Percentiles rank a stretch among this genome's conserved stretches.
Conservation (phyloP, 257 asterid species). For the Nicotiana obtusifolia region DNA sequence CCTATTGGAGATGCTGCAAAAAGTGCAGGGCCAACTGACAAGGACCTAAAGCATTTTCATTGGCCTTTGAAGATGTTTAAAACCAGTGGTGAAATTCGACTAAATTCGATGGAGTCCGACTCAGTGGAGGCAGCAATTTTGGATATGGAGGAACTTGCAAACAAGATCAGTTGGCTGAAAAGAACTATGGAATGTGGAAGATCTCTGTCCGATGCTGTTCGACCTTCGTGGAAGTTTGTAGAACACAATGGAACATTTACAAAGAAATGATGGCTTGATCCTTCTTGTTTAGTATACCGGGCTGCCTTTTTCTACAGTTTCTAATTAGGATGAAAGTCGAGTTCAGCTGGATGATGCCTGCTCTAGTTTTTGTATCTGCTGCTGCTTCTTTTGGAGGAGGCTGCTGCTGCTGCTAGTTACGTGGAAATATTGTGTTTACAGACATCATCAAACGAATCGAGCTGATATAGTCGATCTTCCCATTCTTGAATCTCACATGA, state of each 20-base stretch:
- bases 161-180: conserved; percentile 22
- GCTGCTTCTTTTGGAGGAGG: too few species aligned
- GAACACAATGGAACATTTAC: conserved; percentile 17
- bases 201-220: conserved; percentile 6
- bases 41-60: not conserved
- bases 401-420: too few species aligned
- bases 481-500: too few species aligned
- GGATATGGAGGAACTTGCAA: conserved; percentile 22
- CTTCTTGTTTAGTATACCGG: not conserved
- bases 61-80: conserved; percentile 5
- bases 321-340: too few species aligned
- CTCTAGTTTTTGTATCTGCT: too few species aligned
- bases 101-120: conserved; percentile 7
- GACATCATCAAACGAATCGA: too few species aligned
- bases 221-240: conserved; percentile 18
- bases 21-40: not conserved
- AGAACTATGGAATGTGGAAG: not conserved
- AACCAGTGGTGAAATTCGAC: not conserved
- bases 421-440: too few species aligned
- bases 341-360: too few species aligned
- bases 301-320: too few species aligned
- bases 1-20: not conserved
- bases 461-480: too few species aligned
- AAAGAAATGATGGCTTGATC: conserved; percentile 4
- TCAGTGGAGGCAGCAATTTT: conserved; percentile 23